Percentiles rank a stretch among this genome's conserved stretches.
Evolutionary conservation across 768 basidiomycete genomes (phyloP).

Genomic region (Lactifluus piperatus): DNA sequence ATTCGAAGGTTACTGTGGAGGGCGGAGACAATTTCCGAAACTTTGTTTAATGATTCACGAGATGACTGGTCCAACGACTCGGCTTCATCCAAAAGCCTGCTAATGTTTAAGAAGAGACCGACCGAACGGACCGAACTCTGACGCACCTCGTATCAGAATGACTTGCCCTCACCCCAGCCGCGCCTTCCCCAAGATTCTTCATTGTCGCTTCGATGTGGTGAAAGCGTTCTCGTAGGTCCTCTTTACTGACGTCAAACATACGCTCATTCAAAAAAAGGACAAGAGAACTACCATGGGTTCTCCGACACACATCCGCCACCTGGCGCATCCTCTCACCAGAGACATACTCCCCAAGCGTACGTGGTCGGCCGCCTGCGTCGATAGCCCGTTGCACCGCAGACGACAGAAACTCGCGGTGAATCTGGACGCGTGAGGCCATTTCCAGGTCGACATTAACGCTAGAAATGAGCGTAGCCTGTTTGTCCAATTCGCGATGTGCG

Average conservation of each 20-base stretch:
- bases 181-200: constrained; percentile 19
- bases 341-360: constrained; percentile 76
- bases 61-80: constrained; percentile 5
- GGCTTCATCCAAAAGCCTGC: constrained; percentile 17
- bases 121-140: background rate
- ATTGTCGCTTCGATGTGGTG: constrained; percentile 29
- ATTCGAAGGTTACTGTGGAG: constrained; percentile 5
- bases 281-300: constrained; percentile 51
- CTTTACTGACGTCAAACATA: constrained; percentile 1
- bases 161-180: constrained; percentile 13
- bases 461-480: constrained; percentile 51
- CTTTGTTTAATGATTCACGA: constrained; percentile 8
- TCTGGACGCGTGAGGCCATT: constrained; percentile 52
- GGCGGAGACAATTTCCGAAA: constrained; percentile 11
- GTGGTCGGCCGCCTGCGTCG: constrained; percentile 55
- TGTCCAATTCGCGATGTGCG: constrained; percentile 54
- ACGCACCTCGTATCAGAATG: constrained; percentile 17
- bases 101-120: background rate
- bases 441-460: constrained; percentile 66
- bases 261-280: background rate
- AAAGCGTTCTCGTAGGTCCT: constrained; percentile 45
- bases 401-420: constrained; percentile 73
- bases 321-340: constrained; percentile 70
- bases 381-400: constrained; percentile 56
- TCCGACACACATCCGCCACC: constrained; percentile 62